phyloP scores from a whole-genome alignment of 2,329 filamentous ascomycete species.

The Fusarium nurragi region DNA sequence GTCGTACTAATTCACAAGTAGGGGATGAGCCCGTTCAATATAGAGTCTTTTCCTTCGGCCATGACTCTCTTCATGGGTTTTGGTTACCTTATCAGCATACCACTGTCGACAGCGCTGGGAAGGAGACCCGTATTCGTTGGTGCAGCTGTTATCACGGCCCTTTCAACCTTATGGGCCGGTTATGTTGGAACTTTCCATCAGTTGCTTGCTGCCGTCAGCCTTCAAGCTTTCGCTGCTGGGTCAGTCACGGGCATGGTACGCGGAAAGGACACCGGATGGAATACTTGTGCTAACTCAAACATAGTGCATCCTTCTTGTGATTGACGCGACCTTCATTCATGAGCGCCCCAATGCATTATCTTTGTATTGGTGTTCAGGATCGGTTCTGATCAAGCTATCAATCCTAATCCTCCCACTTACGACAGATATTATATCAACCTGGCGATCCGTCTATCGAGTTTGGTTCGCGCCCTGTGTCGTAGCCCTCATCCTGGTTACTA shows the following conservation, averaged over 20 bases:
- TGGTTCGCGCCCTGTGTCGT: conserved; percentile 6
- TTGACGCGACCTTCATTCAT: conserved; percentile 32
- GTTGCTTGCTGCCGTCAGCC: conserved; percentile 4
- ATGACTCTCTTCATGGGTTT: conserved; percentile 29
- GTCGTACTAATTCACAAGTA: neutral
- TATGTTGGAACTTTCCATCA: conserved; percentile 1
- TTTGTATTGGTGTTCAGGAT: conserved; percentile 16
- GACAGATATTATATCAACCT: neutral
- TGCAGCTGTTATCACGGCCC: neutral
- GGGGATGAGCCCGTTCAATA: conserved; percentile 3
- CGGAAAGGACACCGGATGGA: accelerated
- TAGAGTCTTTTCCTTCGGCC: conserved; percentile 3
- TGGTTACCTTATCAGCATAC: conserved; percentile 18
- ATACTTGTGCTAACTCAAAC: neutral
- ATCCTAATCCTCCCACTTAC: conserved; percentile 4
- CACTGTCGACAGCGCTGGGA: conserved; percentile 28
- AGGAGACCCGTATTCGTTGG: conserved; percentile 16
- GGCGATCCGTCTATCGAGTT: conserved; percentile 21
- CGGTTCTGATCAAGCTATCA: conserved; percentile 13
- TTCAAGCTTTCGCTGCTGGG: conserved; percentile 23
- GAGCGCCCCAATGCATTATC: conserved; percentile 29
- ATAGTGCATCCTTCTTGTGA: conserved; percentile 17
- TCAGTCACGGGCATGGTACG: conserved; percentile 16
- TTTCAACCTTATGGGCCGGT: conserved; percentile 23
- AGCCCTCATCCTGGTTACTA: neutral